Conservation (phyloP, 73 alveolate species). For the Urostyla sp. region DNA sequence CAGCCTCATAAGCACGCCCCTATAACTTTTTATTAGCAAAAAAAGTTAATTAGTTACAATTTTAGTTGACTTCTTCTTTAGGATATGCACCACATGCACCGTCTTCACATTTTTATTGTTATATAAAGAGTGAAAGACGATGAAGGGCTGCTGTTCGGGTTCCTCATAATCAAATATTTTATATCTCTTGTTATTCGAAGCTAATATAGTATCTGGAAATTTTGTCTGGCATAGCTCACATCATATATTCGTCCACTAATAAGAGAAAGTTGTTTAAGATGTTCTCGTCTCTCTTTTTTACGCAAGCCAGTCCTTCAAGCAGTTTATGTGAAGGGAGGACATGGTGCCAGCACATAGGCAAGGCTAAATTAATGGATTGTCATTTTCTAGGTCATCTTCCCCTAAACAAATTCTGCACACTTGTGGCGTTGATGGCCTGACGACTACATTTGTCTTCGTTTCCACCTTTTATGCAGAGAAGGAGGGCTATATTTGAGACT, state of each 20-base stretch:
- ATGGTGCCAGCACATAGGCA: conserved; percentile 94
- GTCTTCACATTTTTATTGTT: neutral
- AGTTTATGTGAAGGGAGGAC: conserved; percentile 83
- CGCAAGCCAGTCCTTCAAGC: conserved; percentile 90
- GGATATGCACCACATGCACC: conserved; percentile 4
- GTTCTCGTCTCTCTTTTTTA: conserved; percentile 59
- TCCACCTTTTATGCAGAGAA: neutral
- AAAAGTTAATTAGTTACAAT: neutral
- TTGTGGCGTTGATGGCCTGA: conserved; percentile 20
- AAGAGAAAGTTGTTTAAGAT: conserved; percentile 54
- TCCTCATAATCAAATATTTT: conserved; percentile 19
- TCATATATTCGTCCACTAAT: conserved; percentile 66
- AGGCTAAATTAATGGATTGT: conserved; percentile 86
- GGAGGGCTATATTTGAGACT: neutral
- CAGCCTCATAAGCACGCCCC: conserved; percentile 86
- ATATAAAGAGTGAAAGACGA: neutral
- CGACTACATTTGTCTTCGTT: neutral
- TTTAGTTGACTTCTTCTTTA: conserved; percentile 12
- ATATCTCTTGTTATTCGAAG: neutral
- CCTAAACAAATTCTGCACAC: conserved; percentile 88
- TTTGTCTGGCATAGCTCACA: conserved; percentile 76
- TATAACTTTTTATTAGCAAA: too few species aligned
- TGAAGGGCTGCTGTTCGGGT: conserved; percentile 2
- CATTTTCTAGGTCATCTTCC: conserved; percentile 76
- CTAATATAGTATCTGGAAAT: conserved; percentile 72